Base-by-base conservation (phyloP, 805 yeast genomes). In the Lipomyces japonicus region DNA sequence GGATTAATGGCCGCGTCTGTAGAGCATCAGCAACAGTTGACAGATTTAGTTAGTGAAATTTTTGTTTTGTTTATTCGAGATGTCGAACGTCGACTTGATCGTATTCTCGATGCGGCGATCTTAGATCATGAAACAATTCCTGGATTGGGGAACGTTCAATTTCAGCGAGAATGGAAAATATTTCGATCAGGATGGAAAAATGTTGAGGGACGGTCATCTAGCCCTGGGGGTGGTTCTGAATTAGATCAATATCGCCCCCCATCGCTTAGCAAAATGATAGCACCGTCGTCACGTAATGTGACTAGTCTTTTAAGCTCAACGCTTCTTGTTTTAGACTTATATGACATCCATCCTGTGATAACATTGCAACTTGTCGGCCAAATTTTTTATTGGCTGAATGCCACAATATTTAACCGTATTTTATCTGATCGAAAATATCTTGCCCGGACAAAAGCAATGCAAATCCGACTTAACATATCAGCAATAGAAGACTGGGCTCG, bases 401-500 rank as follows among this genome's bases (percentile, higher is more conserved):
- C 82, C 7, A 75, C 78, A 2, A 60, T 89, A 19, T 90, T 91
- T 70, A 90, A 91, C 65, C 74, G 81, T 43, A 74, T 89, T 21
- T 65, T 90, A 45, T 72, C 79, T 19, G 81, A 78, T 55, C 79
- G 84, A 26, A 84, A 79, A 60, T 84, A 84, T 58, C 74, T 85
- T 43, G 79, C 95, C 0, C 76, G 99, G 51, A 76, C 87, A 0
- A 79, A 82, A 55, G 97, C 97, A 0, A 80, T 93, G 68, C 97
- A 93, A 64, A 82, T 93, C 40, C 73, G 97, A 48, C 75, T 93
- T 47, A 93, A 93, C 61, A 62, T 93, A 7, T 88, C 96, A 0
- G 77, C 85, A 3, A 69, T 93, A 39, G 97, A 93, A 67, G 96
- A 93, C 63, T 93, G 99, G 99, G 77, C 91, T 26, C 77, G 95